Conservation (phyloP, 2,329 filamentous ascomycete genomes). For the Alternaria postmessia region DNA sequence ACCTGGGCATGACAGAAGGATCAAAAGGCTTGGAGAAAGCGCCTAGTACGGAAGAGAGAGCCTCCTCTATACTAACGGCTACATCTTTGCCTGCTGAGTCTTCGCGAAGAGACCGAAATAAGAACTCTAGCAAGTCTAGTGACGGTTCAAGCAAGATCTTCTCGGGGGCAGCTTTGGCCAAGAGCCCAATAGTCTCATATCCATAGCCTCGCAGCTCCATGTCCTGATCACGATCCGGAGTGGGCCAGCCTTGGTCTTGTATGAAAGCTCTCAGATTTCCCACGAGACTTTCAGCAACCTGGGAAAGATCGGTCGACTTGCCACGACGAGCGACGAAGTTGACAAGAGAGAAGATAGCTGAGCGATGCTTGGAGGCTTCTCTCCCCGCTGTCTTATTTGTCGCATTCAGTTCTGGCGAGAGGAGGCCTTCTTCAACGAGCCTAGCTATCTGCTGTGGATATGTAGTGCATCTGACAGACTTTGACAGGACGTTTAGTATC, state of each 20-base stretch:
- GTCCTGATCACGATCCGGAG: slow-evolving; percentile 63
- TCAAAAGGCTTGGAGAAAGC: slow-evolving; percentile 61
- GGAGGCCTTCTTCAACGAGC: slow-evolving; percentile 73
- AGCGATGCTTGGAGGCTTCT: slow-evolving; percentile 80
- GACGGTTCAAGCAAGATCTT: slow-evolving; percentile 62
- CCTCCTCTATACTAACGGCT: slow-evolving; percentile 87
- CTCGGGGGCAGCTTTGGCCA: slow-evolving; percentile 71
- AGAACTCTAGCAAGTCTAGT: slow-evolving; percentile 72
- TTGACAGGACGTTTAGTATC: slow-evolving; percentile 77
- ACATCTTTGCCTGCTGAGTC: slow-evolving; percentile 77
- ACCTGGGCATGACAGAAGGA: slow-evolving; percentile 50
- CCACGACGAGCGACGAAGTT: slow-evolving; percentile 85
- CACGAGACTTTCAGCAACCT: slow-evolving; percentile 74
- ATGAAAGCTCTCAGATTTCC: slow-evolving; percentile 76
- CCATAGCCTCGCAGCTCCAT: slow-evolving; percentile 77
- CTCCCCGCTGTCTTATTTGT: slow-evolving; percentile 63
- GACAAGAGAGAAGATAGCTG: slow-evolving; percentile 84
- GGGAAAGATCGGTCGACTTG: slow-evolving; percentile 65
- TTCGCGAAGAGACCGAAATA: slow-evolving; percentile 83
- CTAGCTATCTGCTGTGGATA: slow-evolving; percentile 73
- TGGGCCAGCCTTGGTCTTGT: slow-evolving; percentile 83
- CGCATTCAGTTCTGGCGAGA: slow-evolving; percentile 50
- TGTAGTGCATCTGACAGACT: slow-evolving; percentile 75
- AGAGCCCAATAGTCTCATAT: slow-evolving; percentile 88
- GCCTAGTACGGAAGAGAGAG: slow-evolving; percentile 79